Conservation (phyloP, 495 filamentous ascomycete species). For the Aspergillus egyptiacus region DNA sequence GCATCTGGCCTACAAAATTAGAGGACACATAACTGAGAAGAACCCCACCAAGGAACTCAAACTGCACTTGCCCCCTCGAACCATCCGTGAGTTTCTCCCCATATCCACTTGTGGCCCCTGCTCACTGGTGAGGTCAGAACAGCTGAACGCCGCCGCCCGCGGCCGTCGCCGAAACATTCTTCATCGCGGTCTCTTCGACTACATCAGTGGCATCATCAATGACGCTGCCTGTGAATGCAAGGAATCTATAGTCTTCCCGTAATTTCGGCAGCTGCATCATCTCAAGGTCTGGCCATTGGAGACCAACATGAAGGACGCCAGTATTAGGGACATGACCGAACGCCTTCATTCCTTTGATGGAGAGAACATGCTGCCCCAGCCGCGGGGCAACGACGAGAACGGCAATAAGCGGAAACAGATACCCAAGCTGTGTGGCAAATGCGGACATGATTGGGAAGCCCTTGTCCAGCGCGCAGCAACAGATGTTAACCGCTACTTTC, state of each 20-base stretch:
- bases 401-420: no score
- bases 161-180: slow-evolving; percentile 4
- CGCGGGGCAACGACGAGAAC: no score
- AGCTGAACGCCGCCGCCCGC: slow-evolving; percentile 1
- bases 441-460: neutral
- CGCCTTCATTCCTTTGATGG: neutral
- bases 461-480: neutral
- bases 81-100: neutral
- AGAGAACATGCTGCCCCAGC: neutral
- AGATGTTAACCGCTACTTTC: neutral
- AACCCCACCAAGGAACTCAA: neutral
- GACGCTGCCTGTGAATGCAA: neutral
- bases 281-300: slow-evolving; percentile 4
- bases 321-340: neutral
- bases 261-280: neutral
- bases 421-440: neutral
- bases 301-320: neutral
- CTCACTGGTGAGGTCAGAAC: neutral
- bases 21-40: neutral
- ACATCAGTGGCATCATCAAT: neutral
- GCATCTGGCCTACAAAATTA: neutral
- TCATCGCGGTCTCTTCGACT: neutral
- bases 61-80: neutral
- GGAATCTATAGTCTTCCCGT: neutral
- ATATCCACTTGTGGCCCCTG: neutral